Conservation (phyloP, 78 protist species). For the Chrysochromulina tobinii region DNA sequence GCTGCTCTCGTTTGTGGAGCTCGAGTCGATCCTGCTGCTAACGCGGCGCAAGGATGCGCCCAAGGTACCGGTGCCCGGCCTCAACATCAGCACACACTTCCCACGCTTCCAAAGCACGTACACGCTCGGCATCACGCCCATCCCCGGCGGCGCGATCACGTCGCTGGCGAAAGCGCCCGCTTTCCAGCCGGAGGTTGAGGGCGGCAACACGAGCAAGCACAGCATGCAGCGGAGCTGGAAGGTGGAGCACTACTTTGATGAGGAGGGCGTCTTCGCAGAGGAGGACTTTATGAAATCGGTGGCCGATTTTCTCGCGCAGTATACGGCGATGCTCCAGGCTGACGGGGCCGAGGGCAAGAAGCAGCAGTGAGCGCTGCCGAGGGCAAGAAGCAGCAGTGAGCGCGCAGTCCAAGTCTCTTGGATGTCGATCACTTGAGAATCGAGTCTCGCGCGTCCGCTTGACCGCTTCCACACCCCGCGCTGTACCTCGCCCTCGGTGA, state of each 20-base stretch:
- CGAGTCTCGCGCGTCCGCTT: no score
- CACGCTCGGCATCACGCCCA: conserved; percentile 1
- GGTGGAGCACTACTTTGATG: background rate
- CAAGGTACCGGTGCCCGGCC: background rate
- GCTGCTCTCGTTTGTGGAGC: conserved; percentile 4
- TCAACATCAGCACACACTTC: background rate
- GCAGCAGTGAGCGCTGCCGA: no score
- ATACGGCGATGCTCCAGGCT: background rate
- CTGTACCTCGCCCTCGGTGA: no score
- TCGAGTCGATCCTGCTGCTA: background rate
- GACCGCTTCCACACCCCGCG: no score
- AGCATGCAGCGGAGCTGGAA: background rate
- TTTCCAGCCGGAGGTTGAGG: background rate
- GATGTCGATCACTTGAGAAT: no score
- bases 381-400: no score
- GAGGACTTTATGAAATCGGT: background rate
- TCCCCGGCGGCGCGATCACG: background rate
- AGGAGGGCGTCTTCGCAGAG: background rate
- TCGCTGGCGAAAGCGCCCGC: background rate
- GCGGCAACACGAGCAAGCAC: background rate
- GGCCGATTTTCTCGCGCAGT: background rate
- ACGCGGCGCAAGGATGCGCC: background rate
- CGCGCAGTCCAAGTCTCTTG: no score
- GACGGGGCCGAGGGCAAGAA: no score
- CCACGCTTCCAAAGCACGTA: background rate